Percentiles rank a stretch among this genome's conserved stretches.
Evolutionary conservation across 1,139 yeast species (phyloP).

Genomic region (Suhomyces kunorum): DNA sequence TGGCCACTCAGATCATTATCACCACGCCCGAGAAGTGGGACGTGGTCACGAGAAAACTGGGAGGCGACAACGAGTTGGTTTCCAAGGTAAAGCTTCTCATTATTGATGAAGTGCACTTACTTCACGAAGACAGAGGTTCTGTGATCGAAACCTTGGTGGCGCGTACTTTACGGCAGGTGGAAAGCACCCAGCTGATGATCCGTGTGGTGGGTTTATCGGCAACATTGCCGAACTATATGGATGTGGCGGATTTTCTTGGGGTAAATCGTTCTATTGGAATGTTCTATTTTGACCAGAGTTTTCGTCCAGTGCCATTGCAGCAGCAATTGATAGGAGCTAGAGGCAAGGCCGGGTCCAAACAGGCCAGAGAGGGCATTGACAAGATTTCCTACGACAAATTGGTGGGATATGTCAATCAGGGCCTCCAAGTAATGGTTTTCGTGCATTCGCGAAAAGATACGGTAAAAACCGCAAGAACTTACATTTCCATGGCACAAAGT

Average conservation of each 20-base stretch:
- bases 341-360: slow-evolving; percentile 72
- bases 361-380: slow-evolving; percentile 77
- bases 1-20: slow-evolving; percentile 85
- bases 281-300: slow-evolving; percentile 91
- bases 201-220: slow-evolving; percentile 97
- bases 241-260: slow-evolving; percentile 93
- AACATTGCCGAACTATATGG: slow-evolving; percentile 88
- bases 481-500: slow-evolving; percentile 67
- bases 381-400: slow-evolving; percentile 76
- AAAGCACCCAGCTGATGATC: slow-evolving; percentile 89
- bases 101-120: slow-evolving; percentile 93
- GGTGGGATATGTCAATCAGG: slow-evolving; percentile 62
- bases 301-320: slow-evolving; percentile 90
- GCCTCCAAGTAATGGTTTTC: slow-evolving; percentile 93
- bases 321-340: slow-evolving; percentile 86
- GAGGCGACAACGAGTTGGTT: slow-evolving; percentile 83
- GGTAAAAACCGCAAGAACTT: slow-evolving; percentile 73
- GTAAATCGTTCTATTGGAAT: slow-evolving; percentile 88
- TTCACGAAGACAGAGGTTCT: slow-evolving; percentile 98
- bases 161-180: slow-evolving; percentile 91
- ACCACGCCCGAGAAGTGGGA: slow-evolving; percentile 99
- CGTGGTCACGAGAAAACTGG: slow-evolving; percentile 88
- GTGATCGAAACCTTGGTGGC: slow-evolving; percentile 96
- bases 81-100: slow-evolving; percentile 81
- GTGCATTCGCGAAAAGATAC: slow-evolving; percentile 97